Evolutionary conservation across 2,329 filamentous ascomycete species (phyloP).

Genomic region (Talaromyces rugulosus): DNA sequence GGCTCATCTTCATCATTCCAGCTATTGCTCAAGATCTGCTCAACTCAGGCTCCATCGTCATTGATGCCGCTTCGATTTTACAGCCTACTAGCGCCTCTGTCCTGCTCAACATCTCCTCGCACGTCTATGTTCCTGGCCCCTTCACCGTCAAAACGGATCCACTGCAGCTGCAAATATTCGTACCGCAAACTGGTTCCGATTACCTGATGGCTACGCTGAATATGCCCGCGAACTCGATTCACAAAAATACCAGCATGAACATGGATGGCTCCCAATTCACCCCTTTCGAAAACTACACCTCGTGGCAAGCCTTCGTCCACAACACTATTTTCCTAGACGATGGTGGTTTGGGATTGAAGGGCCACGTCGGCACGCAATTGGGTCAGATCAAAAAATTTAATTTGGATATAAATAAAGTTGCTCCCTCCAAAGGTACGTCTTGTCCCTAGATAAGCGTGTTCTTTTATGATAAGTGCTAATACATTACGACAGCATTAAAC

Average conservation of each 20-base stretch:
- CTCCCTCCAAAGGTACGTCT: slow-evolving; percentile 27
- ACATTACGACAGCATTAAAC: slow-evolving; percentile 34
- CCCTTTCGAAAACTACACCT: slow-evolving; percentile 20
- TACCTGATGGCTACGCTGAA: slow-evolving; percentile 25
- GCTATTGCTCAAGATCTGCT: slow-evolving; percentile 38
- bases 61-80: slow-evolving; percentile 31
- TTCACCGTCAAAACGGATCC: slow-evolving; percentile 34
- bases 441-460: slow-evolving; percentile 6
- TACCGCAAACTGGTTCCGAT: slow-evolving; percentile 22
- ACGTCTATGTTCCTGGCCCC: slow-evolving; percentile 31
- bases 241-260: slow-evolving; percentile 31
- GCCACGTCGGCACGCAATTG: slow-evolving; percentile 25
- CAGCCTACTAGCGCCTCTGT: slow-evolving; percentile 31
- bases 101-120: slow-evolving; percentile 30
- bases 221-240: slow-evolving; percentile 21
- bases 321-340: slow-evolving; percentile 25
- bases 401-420: slow-evolving; percentile 31
- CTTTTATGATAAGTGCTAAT: slow-evolving; percentile 30
- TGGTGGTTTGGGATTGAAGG: slow-evolving; percentile 23
- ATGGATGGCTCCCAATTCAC: slow-evolving; percentile 18
- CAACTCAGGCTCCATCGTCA: slow-evolving; percentile 31
- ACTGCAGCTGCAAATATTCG: slow-evolving; percentile 30
- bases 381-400: slow-evolving; percentile 28
- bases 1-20: slow-evolving; percentile 38
- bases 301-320: slow-evolving; percentile 29